These are phyloP conservation scores for Botryosphaeria dothidea DNA, from an alignment of 2,329 filamentous ascomycete species.

Conservation along the genomic window DNA sequence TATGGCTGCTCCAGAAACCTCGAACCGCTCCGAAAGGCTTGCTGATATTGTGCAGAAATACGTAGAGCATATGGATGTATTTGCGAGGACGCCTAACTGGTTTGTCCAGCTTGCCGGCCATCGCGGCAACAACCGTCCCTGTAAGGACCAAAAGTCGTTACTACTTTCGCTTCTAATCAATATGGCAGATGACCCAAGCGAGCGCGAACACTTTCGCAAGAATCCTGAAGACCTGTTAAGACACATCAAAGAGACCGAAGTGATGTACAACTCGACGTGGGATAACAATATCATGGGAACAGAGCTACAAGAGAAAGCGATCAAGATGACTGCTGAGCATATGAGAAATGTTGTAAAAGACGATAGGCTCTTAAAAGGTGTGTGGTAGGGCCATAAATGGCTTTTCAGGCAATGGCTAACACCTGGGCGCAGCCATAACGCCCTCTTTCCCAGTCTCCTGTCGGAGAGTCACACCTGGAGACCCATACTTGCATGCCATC, in stretches of 20 bases:
- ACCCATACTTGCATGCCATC: neutral
- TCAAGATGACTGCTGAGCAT: neutral
- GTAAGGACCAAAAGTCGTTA: neutral
- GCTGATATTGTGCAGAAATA: neutral
- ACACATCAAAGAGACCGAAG: no score
- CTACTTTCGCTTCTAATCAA: no score
- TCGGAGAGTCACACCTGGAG: neutral
- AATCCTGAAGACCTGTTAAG: no score
- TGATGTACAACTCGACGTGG: neutral
- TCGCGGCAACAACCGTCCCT: neutral
- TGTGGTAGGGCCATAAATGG: no score
- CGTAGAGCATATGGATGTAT: neutral
- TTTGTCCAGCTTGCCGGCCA: neutral
- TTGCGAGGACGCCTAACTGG: neutral
- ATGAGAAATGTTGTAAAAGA: neutral
- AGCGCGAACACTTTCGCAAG: neutral
- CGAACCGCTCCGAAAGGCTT: no score
- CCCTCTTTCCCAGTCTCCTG: neutral
- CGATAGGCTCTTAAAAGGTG: neutral
- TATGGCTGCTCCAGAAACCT: no score
- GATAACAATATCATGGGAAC: neutral
- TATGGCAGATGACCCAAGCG: neutral
- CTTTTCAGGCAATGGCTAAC: no score
- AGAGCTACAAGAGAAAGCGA: neutral
- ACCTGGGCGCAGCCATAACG: neutral